Evolutionary conservation across 352 stramenopile species (phyloP).

Genomic region (Phytophthora ohioensis): DNA sequence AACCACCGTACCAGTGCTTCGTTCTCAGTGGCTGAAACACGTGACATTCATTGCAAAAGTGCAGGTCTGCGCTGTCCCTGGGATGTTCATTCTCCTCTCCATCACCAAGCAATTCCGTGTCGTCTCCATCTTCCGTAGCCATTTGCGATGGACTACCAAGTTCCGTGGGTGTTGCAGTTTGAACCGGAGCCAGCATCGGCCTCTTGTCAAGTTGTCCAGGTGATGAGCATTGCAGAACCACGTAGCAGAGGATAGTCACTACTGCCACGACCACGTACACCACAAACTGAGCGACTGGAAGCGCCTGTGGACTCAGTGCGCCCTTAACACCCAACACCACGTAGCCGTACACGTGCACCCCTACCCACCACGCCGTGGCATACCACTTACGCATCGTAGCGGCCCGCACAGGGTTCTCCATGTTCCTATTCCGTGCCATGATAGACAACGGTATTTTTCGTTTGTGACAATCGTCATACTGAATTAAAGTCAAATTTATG

Average conservation of each 20-base stretch:
- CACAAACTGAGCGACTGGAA: slow-evolving; percentile 54
- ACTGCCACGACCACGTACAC: slow-evolving; percentile 48
- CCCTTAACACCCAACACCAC: slow-evolving; percentile 53
- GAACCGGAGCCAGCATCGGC: slow-evolving; percentile 26
- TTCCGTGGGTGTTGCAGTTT: slow-evolving; percentile 10
- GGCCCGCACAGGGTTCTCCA: slow-evolving; percentile 35
- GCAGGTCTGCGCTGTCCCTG: slow-evolving; percentile 33
- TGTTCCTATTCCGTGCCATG: slow-evolving; percentile 39
- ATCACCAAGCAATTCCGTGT: slow-evolving; percentile 45
- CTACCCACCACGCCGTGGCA: slow-evolving; percentile 73
- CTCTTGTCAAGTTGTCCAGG: slow-evolving; percentile 62
- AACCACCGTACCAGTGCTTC: slow-evolving; percentile 69
- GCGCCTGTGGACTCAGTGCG: slow-evolving; percentile 35
- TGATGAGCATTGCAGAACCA: slow-evolving; percentile 66
- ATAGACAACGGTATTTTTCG: slow-evolving; percentile 5
- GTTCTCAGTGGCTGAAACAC: slow-evolving; percentile 69
- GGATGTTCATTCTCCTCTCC: slow-evolving; percentile 20
- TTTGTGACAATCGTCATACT: slow-evolving; percentile 25
- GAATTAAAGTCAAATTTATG: slow-evolving; percentile 34
- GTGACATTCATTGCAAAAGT: slow-evolving; percentile 69
- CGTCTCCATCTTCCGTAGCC: slow-evolving; percentile 34
- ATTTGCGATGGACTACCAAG: slow-evolving; percentile 17
- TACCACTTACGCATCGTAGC: slow-evolving; percentile 70
- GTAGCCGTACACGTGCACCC: slow-evolving; percentile 72
- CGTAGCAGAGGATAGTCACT: slow-evolving; percentile 55